A percentile compares a stretch with the other conserved stretches of the same genome.
phyloP scores from a whole-genome alignment of 1,284 basidiomycete genomes.

The Meira nashicola region DNA sequence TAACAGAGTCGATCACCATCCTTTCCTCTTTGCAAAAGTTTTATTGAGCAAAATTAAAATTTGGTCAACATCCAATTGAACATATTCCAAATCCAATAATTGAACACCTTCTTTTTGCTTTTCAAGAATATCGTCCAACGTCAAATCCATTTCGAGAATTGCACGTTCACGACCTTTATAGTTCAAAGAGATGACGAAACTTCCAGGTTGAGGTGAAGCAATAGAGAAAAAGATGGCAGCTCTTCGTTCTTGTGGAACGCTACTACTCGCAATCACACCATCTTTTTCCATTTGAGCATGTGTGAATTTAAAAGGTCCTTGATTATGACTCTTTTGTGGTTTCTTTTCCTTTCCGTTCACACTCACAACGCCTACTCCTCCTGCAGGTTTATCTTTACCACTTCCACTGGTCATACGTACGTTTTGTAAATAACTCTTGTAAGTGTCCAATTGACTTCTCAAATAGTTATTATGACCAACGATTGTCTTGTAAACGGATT shows the following conservation, averaged over 20 bases:
- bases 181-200: slow-evolving; percentile 96
- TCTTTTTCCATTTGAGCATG: slow-evolving; percentile 98
- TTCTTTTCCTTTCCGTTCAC: slow-evolving; percentile 98
- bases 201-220: slow-evolving; percentile 91
- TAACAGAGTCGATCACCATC: background rate
- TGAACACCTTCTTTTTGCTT: slow-evolving; percentile 99
- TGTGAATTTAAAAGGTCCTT: slow-evolving; percentile 94
- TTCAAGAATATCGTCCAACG: slow-evolving; percentile 95
- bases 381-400: slow-evolving; percentile 58
- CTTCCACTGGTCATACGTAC: slow-evolving; percentile 69
- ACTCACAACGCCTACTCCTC: slow-evolving; percentile 86
- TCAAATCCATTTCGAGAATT: slow-evolving; percentile 98
- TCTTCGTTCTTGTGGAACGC: slow-evolving; percentile 81
- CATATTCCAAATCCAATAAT: slow-evolving; percentile 89
- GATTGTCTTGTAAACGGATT: slow-evolving; percentile 97
- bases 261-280: slow-evolving; percentile 97
- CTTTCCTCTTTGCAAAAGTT: slow-evolving; percentile 39
- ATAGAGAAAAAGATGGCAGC: slow-evolving; percentile 99
- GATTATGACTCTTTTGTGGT: slow-evolving; percentile 71
- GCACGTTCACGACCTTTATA: slow-evolving; percentile 99
- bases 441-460: slow-evolving; percentile 91
- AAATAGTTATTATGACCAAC: slow-evolving; percentile 98
- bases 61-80: slow-evolving; percentile 92
- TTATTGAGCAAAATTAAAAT: slow-evolving; percentile 68
- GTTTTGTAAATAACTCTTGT: slow-evolving; percentile 98